Evolutionary conservation across 2,329 filamentous ascomycete species (phyloP).

Genomic region (Monosporascus sp.): DNA sequence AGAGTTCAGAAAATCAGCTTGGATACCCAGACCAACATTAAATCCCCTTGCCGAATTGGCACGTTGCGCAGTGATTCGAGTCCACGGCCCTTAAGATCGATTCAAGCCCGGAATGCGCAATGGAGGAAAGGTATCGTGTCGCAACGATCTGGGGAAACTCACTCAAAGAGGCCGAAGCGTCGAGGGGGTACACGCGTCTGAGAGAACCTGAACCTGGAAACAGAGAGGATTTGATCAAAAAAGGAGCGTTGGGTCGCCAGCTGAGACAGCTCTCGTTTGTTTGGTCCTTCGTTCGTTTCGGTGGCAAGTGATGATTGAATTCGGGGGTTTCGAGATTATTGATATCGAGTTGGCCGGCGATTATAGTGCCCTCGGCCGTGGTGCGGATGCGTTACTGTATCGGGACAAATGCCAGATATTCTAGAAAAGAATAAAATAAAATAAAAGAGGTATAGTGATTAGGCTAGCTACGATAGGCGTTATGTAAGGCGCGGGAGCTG

Average conservation of each 20-base stretch:
- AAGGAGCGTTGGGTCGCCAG: background rate
- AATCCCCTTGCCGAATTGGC: too few relatives aligned
- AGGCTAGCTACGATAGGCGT: background rate
- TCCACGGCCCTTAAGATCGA: background rate
- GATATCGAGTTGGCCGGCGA: background rate
- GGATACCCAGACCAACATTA: too few relatives aligned
- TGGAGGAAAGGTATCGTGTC: background rate
- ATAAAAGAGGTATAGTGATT: background rate
- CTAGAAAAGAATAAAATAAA: background rate
- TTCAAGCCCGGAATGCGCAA: background rate
- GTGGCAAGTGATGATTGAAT: background rate
- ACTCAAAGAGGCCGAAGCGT: background rate
- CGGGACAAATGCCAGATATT: background rate
- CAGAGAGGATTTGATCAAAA: background rate
- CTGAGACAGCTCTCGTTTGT: background rate
- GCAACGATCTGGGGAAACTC: background rate
- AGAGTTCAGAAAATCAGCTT: too few relatives aligned
- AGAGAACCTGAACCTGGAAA: background rate
- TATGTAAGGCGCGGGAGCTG: background rate
- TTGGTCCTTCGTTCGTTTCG: background rate
- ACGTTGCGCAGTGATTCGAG: too few relatives aligned
- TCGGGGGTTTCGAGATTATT: background rate
- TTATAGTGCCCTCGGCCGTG: too few relatives aligned
- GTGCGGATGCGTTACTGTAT: background rate
- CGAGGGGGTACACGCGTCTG: background rate